phyloP scores from a whole-genome alignment of 1,284 basidiomycete species.

The Cryptococcus floricola region DNA sequence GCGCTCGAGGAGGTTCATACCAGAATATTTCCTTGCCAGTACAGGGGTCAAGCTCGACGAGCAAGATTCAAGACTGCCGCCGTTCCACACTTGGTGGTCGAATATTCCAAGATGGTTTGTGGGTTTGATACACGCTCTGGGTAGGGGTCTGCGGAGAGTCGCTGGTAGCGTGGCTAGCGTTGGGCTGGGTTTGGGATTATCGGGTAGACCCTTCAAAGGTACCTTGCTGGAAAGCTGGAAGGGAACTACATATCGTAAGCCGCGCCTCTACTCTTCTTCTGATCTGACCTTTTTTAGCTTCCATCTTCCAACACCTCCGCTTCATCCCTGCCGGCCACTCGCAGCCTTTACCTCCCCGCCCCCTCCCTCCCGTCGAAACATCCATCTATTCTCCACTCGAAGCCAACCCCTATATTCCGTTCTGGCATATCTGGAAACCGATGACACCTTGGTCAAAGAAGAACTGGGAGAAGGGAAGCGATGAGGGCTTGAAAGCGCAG shows the following conservation, averaged over 20 bases:
- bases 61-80: conserved; percentile 11
- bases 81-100: conserved; percentile 32
- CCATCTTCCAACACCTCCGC: conserved; percentile 67
- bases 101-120: conserved; percentile 21
- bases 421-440: conserved; percentile 92
- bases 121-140: conserved; percentile 1
- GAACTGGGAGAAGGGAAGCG: conserved; percentile 45
- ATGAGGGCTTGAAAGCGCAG: conserved; percentile 54
- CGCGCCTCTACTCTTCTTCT: not conserved
- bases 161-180: conserved; percentile 3
- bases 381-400: conserved; percentile 26
- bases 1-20: conserved; percentile 51
- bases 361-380: conserved; percentile 11
- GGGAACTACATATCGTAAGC: conserved; percentile 29
- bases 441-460: conserved; percentile 60
- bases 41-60: conserved; percentile 1
- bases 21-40: conserved; percentile 26
- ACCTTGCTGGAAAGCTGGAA: conserved; percentile 19
- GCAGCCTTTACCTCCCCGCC: conserved; percentile 45
- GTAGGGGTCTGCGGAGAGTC: not conserved
- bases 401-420: conserved; percentile 69
- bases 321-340: conserved; percentile 65
- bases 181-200: conserved; percentile 7
- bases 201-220: conserved; percentile 5
- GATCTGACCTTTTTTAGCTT: conserved; percentile 51